Evolutionary conservation across 2,329 filamentous ascomycete species (phyloP), one percentile per base, ranked within the genome.

Genomic region (Orbilia javanica): DNA sequence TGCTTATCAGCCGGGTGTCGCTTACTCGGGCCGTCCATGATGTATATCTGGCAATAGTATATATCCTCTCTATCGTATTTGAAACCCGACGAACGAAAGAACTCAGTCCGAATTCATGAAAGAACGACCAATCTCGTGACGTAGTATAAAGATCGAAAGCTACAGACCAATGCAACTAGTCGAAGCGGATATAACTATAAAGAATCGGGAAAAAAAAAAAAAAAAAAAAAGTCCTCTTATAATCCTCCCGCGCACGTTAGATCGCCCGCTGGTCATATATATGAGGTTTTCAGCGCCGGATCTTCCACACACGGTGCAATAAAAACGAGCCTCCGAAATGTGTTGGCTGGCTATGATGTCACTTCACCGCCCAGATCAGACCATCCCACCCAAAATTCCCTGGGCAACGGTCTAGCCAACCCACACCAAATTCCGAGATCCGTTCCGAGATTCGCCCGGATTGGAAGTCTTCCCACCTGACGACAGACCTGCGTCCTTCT

Each of bases 241-340:
- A 25, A 52, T 27, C 8, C 13, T 52, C 10, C 29, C 8, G 2
- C 22, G 15, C 46, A 27, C 11, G n/a, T 29, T 29, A 8, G 46
- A 52, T 27, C 46, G 25, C 25, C 50, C 50, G n/a, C 4, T 53
- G n/a, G 36, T 31, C 31, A 53, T 53, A 53, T 53, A 53, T 53
- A 53, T 31, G 50, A 7, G 25, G 11, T 13, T 31, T 31, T n/a
- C n/a, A 5, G 10, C 15, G 27, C 36, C 55, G 18, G 55, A 60
- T 60, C 55, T 42, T 60, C n/a, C 34, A 42, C 4, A 42, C 5
- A 2, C 3, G 34, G 10, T 11, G 13, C n/a, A n/a, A n/a, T n/a
- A n/a, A n/a, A n/a, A n/a, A n/a, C n/a, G n/a, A n/a, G n/a, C n/a
- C 27, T 60, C 20, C 15, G 53, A 60, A 55, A 60, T 60, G 55